phyloP scores from a whole-genome alignment of 148 eudicot genomes.

The Vaccinium corymbosum region DNA sequence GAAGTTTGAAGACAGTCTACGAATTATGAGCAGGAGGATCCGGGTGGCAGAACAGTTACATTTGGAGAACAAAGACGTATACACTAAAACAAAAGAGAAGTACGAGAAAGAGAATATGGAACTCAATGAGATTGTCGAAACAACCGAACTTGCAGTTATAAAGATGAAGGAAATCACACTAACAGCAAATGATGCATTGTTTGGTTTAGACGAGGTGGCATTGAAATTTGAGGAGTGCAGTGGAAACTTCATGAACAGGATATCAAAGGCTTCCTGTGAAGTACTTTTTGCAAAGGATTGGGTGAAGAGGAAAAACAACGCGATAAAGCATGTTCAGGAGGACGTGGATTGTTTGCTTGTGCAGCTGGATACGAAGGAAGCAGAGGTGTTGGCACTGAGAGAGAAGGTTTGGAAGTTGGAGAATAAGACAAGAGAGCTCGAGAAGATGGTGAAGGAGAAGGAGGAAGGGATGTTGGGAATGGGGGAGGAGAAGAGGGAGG shows the following conservation, averaged over 20 bases:
- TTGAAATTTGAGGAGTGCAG: conserved; percentile 42
- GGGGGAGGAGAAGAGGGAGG: conserved; percentile 75
- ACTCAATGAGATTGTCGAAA: conserved; percentile 11
- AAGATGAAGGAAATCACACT: conserved; percentile 28
- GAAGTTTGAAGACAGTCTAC: conserved; percentile 55
- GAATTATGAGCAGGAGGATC: conserved; percentile 65
- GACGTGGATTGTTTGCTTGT: conserved; percentile 26
- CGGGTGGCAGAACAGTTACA: conserved; percentile 79
- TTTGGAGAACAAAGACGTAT: conserved; percentile 55
- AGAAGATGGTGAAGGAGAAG: conserved; percentile 43
- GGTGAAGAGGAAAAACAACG: conserved; percentile 44
- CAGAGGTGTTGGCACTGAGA: conserved; percentile 38
- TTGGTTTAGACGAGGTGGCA: conserved; percentile 32
- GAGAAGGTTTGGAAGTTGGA: conserved; percentile 52
- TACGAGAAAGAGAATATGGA: not conserved
- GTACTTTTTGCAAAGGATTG: conserved; percentile 57
- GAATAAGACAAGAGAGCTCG: conserved; percentile 38
- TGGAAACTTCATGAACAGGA: conserved; percentile 40
- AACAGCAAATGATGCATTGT: conserved; percentile 35
- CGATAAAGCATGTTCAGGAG: conserved; percentile 36
- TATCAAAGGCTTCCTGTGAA: conserved; percentile 50
- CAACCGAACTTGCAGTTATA: conserved; percentile 30
- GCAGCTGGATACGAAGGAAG: conserved; percentile 44
- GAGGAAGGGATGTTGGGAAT: conserved; percentile 54
- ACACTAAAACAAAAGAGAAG: conserved; percentile 33